Evolutionary conservation across 257 asterid genomes (phyloP).

Genomic region (Nicotiana tabacum): DNA sequence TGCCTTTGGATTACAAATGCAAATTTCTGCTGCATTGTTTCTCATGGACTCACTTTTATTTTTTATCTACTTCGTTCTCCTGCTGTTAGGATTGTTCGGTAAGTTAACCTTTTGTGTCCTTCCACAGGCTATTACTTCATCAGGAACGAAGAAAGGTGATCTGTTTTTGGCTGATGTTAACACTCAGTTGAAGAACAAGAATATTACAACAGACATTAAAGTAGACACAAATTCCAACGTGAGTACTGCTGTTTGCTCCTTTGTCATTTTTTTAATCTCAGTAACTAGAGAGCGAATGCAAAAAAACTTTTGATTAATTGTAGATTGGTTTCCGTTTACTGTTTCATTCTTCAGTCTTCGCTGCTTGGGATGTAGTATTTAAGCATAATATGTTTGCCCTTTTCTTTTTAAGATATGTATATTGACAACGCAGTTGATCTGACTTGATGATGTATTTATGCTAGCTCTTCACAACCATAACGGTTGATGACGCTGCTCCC

Average conservation of each 20-base stretch:
- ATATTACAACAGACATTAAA: conserved; percentile 54
- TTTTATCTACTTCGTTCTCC: not conserved
- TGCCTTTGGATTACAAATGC: not conserved
- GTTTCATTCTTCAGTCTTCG: not conserved
- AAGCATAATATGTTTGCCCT: not conserved
- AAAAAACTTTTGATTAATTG: not conserved
- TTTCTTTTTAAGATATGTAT: not conserved
- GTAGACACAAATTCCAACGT: conserved; percentile 62
- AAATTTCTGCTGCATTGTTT: not conserved
- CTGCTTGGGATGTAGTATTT: not conserved
- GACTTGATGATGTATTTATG: conserved; percentile 12
- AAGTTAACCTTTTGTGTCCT: not conserved
- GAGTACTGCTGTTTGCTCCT: not conserved
- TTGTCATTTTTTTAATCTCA: not conserved
- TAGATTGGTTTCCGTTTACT: not conserved
- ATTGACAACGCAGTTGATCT: not conserved
- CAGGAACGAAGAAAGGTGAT: conserved; percentile 61
- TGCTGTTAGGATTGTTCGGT: not conserved
- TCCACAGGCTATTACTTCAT: conserved; percentile 44
- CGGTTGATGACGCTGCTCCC: conserved; percentile 48
- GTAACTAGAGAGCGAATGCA: not conserved
- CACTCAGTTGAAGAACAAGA: conserved; percentile 59
- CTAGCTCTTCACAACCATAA: conserved; percentile 47
- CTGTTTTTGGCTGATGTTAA: conserved; percentile 57
- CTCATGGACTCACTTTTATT: not conserved